Evolutionary conservation across 371 early-diverging fungal genomes (phyloP), one percentile per base, ranked within the genome.

Genomic region (Lichtheimia corymbifera): DNA sequence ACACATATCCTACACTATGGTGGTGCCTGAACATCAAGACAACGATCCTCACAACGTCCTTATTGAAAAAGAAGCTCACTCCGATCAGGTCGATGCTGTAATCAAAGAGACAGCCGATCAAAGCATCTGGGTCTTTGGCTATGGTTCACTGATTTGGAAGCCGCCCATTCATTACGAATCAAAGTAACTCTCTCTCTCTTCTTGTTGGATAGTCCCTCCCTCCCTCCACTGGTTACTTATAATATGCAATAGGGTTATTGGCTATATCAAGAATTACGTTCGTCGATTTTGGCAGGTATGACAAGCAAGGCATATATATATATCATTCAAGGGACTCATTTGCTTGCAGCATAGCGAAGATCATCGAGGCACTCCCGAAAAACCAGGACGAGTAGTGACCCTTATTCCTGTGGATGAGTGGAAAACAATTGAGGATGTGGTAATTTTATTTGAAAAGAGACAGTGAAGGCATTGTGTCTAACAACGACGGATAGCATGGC

Each of bases 311-410:
- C 35, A 11, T 35, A 35, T 28, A 13, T n/a, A 47, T 47, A 14
- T 7, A 24, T 5, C n/a, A 28, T n/a, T 27, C 20, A 50, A 15
- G 2, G 17, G 28, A 17, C 11, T 51, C 43, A 3, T 44, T 17
- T 28, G 20, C 41, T 53, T 28, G 30, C 66, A 84, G 82, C 86
- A 89, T 41, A 91, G 90, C 54, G 90, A 85, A 57, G 97, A 97
- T 73, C 97, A 97, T 77, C 86, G 97, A 24, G 97, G 97, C 5
- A 93, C 93, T 2, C 87, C 85, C 7, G 84, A 83, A 35, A 70
- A 78, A 7, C 96, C 96, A 0, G 97, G 97, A 15, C 82, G 95
- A 41, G 97, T 97, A 0, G 94, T 94, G 7, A 96, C 97, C 3
- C 71, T 97, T 42, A 82, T 97, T 13, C 89, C 91, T 1, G 71